Percentiles rank a stretch among this genome's conserved stretches.
Conservation (phyloP, 2,329 filamentous ascomycete genomes). For the Neospermospora avenae region DNA sequence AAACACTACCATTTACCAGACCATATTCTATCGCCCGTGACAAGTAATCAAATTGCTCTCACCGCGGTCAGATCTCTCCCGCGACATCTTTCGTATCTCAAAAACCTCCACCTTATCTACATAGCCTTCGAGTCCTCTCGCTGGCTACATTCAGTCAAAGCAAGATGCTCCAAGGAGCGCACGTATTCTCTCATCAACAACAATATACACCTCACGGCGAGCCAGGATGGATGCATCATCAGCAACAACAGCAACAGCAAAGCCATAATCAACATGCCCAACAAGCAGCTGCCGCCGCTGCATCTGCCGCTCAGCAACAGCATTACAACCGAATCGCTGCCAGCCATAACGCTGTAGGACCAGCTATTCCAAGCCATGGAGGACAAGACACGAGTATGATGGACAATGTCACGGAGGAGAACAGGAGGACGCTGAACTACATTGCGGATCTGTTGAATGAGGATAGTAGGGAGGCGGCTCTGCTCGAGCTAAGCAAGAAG, state of each 20-base stretch:
- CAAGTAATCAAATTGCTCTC: neutral
- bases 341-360: conserved; percentile 51
- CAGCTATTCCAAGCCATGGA: conserved; percentile 44
- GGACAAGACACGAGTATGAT: conserved; percentile 57
- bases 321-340: conserved; percentile 73
- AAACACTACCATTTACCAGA: conserved; percentile 1
- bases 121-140: conserved; percentile 23
- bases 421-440: conserved; percentile 86
- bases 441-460: conserved; percentile 90
- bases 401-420: conserved; percentile 77
- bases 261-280: conserved; percentile 40
- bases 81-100: conserved; percentile 3
- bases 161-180: conserved; percentile 59
- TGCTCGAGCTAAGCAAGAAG: conserved; percentile 97
- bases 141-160: conserved; percentile 16
- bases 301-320: conserved; percentile 39
- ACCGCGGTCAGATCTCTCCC: neutral
- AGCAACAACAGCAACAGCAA: conserved; percentile 39
- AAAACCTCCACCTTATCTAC: conserved; percentile 6
- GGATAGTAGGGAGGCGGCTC: conserved; percentile 79
- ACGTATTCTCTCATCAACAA: conserved; percentile 66
- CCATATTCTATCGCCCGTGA: conserved; percentile 2
- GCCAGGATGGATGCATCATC: conserved; percentile 61
- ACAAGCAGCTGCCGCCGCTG: conserved; percentile 36
- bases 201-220: conserved; percentile 58